Conservation (phyloP, 1,139 yeast species). For the Geotrichum restrictum region DNA sequence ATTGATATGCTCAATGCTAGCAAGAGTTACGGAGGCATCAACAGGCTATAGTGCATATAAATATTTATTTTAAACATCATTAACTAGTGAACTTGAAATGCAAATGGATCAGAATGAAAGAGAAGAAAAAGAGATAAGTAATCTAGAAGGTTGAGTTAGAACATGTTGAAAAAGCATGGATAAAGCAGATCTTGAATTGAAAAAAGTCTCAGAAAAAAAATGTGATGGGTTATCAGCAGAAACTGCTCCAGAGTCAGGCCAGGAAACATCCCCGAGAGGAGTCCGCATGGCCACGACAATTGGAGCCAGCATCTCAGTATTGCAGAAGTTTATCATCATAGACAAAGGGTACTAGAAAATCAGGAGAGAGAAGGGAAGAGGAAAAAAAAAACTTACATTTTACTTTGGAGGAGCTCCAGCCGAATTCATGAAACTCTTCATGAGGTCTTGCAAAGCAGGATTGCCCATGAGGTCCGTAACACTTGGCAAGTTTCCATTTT, state of each 20-base stretch:
- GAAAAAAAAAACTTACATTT: background rate
- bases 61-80: background rate
- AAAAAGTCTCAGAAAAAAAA: conserved; percentile 3
- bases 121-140: too few species aligned
- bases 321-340: conserved; percentile 14
- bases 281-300: background rate
- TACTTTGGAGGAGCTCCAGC: background rate
- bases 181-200: too few species aligned
- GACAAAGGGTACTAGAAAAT: background rate
- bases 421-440: conserved; percentile 28
- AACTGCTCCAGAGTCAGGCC: background rate
- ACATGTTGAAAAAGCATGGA: background rate
- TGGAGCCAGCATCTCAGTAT: conserved; percentile 4
- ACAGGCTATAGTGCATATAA: conserved; percentile 3
- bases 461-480: conserved; percentile 72
- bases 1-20: conserved; percentile 55
- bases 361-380: too few species aligned
- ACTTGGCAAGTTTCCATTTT: conserved; percentile 47
- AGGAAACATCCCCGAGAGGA: conserved; percentile 12
- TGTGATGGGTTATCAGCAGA: conserved; percentile 12
- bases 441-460: conserved; percentile 70
- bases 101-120: too few species aligned
- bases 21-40: conserved; percentile 37
- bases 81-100: too few species aligned
- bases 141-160: too few species aligned